Evolutionary conservation across 805 yeast genomes (phyloP).

Genomic region (Yarrowia sp.): DNA sequence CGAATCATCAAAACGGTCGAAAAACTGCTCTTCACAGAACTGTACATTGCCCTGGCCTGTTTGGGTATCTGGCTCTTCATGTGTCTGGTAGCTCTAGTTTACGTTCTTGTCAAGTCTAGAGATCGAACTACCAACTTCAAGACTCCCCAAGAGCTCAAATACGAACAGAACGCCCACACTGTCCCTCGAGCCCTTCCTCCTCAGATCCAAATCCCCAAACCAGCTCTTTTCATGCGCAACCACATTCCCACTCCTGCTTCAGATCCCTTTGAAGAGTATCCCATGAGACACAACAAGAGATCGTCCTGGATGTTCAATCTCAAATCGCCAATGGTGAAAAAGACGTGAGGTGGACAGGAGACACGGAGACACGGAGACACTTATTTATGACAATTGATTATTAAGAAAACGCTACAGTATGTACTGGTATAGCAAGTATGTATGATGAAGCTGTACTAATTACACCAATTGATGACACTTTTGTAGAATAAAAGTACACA

Average conservation of each 20-base stretch:
- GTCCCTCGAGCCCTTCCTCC: neutral
- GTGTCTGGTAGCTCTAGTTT: slow-evolving; percentile 4
- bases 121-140: neutral
- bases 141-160: neutral
- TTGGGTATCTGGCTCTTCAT: slow-evolving; percentile 10
- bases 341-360: neutral
- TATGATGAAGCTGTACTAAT: no score
- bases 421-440: no score
- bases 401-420: no score
- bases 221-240: slow-evolving; percentile 22
- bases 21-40: slow-evolving; percentile 9
- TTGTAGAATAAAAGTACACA: no score
- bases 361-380: no score
- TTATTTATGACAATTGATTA: no score
- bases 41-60: slow-evolving; percentile 5
- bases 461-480: no score
- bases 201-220: slow-evolving; percentile 2
- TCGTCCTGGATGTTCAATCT: slow-evolving; percentile 29
- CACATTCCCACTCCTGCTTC: slow-evolving; percentile 1
- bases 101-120: neutral
- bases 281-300: neutral
- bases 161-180: neutral
- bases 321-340: slow-evolving; percentile 2
- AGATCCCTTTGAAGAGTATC: slow-evolving; percentile 9
- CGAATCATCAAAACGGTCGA: neutral